Evolutionary conservation across 2,329 filamentous ascomycete species (phyloP).

Genomic region (Colletotrichum agaves): DNA sequence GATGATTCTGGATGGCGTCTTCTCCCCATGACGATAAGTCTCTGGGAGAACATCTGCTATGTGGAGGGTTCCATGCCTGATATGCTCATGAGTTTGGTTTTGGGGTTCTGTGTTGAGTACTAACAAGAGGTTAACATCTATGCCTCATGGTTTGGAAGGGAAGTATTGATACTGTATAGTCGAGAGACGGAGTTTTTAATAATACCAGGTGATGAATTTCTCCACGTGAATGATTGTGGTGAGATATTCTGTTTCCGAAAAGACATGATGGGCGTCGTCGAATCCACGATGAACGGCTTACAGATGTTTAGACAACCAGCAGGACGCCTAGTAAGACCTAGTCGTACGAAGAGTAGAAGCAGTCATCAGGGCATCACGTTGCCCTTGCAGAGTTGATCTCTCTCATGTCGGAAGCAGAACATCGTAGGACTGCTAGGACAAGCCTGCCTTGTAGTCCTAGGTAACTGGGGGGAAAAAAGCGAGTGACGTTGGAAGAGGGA

Average conservation of each 20-base stretch:
- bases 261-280: too few species aligned
- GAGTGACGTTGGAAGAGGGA: not conserved
- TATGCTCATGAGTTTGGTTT: not conserved
- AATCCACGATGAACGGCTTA: too few species aligned
- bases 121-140: not conserved
- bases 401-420: too few species aligned
- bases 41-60: not conserved
- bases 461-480: not conserved
- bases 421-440: not conserved
- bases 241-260: too few species aligned
- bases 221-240: too few species aligned
- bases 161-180: not conserved
- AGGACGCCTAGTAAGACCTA: too few species aligned
- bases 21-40: not conserved
- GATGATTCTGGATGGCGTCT: not conserved
- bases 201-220: too few species aligned
- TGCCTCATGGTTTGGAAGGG: not conserved
- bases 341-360: too few species aligned
- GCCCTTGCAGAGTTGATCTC: too few species aligned
- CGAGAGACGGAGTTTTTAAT: not conserved
- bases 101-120: not conserved
- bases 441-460: not conserved
- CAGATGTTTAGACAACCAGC: too few species aligned
- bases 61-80: not conserved
- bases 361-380: too few species aligned